phyloP scores from a whole-genome alignment of 768 basidiomycete species.

The Suillus sp. region DNA sequence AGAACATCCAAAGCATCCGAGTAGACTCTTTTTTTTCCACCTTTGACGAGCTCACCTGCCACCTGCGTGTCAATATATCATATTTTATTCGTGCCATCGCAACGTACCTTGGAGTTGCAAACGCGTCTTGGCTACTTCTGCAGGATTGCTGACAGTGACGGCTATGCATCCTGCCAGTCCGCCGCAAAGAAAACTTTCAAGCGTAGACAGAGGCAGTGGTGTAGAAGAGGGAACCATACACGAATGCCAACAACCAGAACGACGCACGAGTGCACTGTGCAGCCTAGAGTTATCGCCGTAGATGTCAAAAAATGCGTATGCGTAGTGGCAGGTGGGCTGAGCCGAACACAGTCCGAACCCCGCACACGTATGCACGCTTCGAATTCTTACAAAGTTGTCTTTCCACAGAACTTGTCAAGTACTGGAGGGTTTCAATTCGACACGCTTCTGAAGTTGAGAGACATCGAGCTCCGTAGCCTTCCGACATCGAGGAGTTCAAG shows the following conservation, averaged over 20 bases:
- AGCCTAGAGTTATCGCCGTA: not conserved
- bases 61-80: too few relatives aligned
- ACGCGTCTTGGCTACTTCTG: conserved; percentile 85
- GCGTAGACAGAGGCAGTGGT: conserved; percentile 53
- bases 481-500: not conserved
- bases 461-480: not conserved
- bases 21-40: conserved; percentile 74
- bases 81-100: not conserved
- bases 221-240: conserved; percentile 4
- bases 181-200: conserved; percentile 86
- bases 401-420: not conserved
- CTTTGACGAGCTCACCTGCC: conserved; percentile 76
- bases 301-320: not conserved
- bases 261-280: not conserved
- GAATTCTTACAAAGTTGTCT: not conserved
- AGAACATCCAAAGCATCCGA: conserved; percentile 85
- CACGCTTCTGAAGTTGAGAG: too few relatives aligned
- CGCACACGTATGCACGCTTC: not conserved
- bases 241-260: not conserved
- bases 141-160: conserved; percentile 80
- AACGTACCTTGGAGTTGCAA: conserved; percentile 78
- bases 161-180: conserved; percentile 91
- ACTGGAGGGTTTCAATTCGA: not conserved
- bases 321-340: not conserved
- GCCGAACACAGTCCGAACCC: not conserved